Evolutionary conservation across 345 rosid species (phyloP).

Genomic region (Turnera subulata): DNA sequence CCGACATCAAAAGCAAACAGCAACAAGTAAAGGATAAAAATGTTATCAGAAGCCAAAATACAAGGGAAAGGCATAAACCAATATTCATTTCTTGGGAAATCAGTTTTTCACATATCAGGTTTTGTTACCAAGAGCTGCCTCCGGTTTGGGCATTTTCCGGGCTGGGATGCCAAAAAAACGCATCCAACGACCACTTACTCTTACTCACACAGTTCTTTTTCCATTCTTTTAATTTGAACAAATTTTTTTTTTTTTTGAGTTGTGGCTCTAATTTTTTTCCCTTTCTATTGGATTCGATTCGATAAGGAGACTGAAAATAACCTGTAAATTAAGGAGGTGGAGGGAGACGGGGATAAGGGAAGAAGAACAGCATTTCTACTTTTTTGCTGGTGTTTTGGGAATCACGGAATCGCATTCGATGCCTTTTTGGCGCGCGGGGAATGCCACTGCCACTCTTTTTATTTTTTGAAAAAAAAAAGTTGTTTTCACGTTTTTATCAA

Average conservation of each 20-base stretch:
- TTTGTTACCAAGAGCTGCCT: constrained; percentile 33
- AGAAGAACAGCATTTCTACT: background rate
- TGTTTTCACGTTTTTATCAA: no score
- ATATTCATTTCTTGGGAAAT: background rate
- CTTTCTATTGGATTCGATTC: background rate
- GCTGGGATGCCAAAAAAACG: background rate
- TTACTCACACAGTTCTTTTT: background rate
- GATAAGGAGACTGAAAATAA: background rate
- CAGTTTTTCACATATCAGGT: no score
- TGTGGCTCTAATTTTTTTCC: background rate
- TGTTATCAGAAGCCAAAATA: background rate
- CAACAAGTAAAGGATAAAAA: background rate
- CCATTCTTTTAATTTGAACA: background rate
- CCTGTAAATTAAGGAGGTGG: background rate
- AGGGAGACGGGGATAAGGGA: background rate
- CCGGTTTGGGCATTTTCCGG: constrained; percentile 26
- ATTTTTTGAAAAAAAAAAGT: no score
- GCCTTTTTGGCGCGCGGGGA: constrained; percentile 5
- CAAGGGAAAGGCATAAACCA: background rate
- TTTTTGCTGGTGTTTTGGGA: constrained; percentile 1
- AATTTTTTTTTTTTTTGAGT: background rate
- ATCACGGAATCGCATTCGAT: constrained; percentile 38
- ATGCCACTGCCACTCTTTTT: background rate
- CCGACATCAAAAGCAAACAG: background rate
- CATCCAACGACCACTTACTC: background rate